Base-by-base conservation (phyloP, 1,284 basidiomycete genomes). In the Ustilago loliicola region DNA sequence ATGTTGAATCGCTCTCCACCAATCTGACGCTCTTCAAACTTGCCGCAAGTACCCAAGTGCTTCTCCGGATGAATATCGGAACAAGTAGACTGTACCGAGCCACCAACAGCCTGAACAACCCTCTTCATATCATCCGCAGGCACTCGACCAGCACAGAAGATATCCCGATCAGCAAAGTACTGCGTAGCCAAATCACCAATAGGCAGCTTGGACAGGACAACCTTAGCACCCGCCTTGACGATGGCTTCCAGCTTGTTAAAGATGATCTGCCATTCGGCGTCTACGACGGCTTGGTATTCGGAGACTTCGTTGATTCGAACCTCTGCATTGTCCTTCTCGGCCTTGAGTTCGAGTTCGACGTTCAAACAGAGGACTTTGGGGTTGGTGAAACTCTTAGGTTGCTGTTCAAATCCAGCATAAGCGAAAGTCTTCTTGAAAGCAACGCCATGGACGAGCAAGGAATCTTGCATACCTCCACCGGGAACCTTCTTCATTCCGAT, bases 381-480 rank as follows among this genome's bases (percentile, higher is more conserved):
- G 86, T 97, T 87, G 73, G 88, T 89, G 90, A 99, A 98, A 25
- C 91, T 90, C 88, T 99, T 99, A 53, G 97, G 97, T 87, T 99
- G 97, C 88, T 99, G 97, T 87, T 99, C 97, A 51, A 98, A 98
- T 61, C 97, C 97, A 51, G 97, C 97, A 83, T 99, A 99, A 3
- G 95, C 96, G 88, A 99, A 99, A 0, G 97, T 99, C 90, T 99
- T 99, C 87, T 98, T 98, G 91, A 99, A 99, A 0, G 97, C 93
- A 50, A 99, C 97, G 61, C 97, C 97, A 96, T 90, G 63, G 96
- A 90, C 61, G 25, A 86, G 75, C 32, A 93, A 89, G 2, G 95
- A 97, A 87, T 99, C 97, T 88, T 97, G 95, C 93, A 98, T 94
- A 70, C 94, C 97, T 61, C 97, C 97, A 64, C 97, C 97, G n/a